Percentiles rank a stretch among this genome's conserved stretches.
These are phyloP conservation scores for Drosera capensis DNA, from an alignment of 148 eudicot genomes.

Conservation along the genomic window DNA sequence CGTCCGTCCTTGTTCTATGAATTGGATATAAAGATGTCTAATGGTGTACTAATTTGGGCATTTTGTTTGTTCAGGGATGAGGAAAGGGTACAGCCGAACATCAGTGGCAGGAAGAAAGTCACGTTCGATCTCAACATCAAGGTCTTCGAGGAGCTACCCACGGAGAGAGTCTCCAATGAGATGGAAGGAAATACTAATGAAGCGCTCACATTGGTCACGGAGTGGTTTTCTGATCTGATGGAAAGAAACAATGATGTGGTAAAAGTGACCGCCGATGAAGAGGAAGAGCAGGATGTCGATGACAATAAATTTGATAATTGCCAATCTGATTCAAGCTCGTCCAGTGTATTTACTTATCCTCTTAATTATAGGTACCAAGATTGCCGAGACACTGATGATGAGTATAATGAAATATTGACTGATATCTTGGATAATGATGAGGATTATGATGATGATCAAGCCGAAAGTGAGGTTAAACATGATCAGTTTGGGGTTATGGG, in stretches of 20 bases:
- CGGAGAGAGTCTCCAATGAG: not conserved
- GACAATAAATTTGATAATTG: not conserved
- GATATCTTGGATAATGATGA: constrained; percentile 12
- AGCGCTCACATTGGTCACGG: not conserved
- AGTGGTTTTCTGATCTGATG: not conserved
- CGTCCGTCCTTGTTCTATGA: too few relatives aligned
- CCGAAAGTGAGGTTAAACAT: not conserved
- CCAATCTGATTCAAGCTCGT: constrained; percentile 23
- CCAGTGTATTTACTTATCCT: constrained; percentile 34
- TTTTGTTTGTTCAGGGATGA: too few relatives aligned
- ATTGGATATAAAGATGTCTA: too few relatives aligned
- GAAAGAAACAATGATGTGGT: constrained; percentile 1
- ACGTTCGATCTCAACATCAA: constrained; percentile 37
- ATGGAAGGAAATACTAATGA: not conserved
- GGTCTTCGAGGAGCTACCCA: constrained; percentile 12
- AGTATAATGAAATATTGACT: constrained; percentile 15
- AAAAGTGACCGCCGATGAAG: constrained; percentile 5
- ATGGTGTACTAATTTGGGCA: too few relatives aligned
- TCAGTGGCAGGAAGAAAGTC: constrained; percentile 35
- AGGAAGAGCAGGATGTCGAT: constrained; percentile 7
- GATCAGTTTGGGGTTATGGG: constrained; percentile 5
- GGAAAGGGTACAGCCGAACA: constrained; percentile 13
- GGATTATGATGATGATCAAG: constrained; percentile 7
- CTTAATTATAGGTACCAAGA: constrained; percentile 25
- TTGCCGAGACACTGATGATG: constrained; percentile 29